Conservation (phyloP, 805 yeast species). For the Myxozyma melibiosi region DNA sequence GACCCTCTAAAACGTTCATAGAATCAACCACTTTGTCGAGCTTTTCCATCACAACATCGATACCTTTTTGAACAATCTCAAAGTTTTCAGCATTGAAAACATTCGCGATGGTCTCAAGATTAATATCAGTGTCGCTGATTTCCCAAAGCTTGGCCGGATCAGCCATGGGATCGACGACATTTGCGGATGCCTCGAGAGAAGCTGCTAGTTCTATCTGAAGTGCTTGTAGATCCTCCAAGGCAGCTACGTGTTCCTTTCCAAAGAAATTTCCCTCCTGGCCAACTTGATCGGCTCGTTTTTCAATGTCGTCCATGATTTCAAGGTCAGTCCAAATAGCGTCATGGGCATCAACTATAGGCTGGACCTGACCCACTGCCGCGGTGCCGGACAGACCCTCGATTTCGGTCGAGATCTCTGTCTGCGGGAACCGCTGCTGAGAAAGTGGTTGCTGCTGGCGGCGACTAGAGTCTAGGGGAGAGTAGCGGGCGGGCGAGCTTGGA, state of each 20-base stretch:
- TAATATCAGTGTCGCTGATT: slow-evolving; percentile 27
- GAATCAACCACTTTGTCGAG: slow-evolving; percentile 55
- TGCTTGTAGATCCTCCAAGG: slow-evolving; percentile 55
- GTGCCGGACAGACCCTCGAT: slow-evolving; percentile 22
- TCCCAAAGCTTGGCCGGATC: slow-evolving; percentile 35
- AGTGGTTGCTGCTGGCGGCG: not conserved
- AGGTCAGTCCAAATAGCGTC: slow-evolving; percentile 86
- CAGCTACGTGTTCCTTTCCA: slow-evolving; percentile 51
- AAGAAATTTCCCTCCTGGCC: slow-evolving; percentile 42
- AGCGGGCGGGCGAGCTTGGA: not conserved
- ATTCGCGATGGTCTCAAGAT: slow-evolving; percentile 22
- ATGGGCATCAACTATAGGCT: slow-evolving; percentile 51
- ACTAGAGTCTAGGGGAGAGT: not conserved
- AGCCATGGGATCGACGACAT: slow-evolving; percentile 34
- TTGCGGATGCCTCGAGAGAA: slow-evolving; percentile 44
- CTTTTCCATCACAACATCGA: slow-evolving; percentile 52
- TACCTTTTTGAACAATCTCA: slow-evolving; percentile 52
- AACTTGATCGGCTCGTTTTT: slow-evolving; percentile 53
- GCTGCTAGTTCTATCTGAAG: slow-evolving; percentile 56
- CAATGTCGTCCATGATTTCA: slow-evolving; percentile 80
- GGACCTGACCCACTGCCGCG: slow-evolving; percentile 3
- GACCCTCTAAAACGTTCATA: slow-evolving; percentile 43
- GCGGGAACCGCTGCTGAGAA: slow-evolving; percentile 1
- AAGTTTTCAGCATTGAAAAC: slow-evolving; percentile 56
- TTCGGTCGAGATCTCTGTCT: slow-evolving; percentile 12